Conservation (phyloP, 352 stramenopile species). For the Globisporangium spinosum region DNA sequence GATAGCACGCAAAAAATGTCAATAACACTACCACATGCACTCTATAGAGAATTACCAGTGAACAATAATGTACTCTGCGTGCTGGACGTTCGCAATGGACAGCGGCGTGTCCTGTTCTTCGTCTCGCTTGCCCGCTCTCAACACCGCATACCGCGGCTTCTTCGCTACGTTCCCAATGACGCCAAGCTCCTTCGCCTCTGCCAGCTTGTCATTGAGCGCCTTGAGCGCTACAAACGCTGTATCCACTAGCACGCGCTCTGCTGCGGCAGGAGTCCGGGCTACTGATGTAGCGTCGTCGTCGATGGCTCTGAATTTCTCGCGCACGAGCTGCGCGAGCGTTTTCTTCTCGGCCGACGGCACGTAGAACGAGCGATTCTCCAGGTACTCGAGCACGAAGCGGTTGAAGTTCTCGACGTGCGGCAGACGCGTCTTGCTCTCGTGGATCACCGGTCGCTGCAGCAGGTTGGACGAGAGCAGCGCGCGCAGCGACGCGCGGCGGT, state of each 20-base stretch:
- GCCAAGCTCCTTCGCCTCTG: conserved; percentile 33
- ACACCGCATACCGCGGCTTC: conserved; percentile 1
- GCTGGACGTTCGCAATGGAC: conserved; percentile 30
- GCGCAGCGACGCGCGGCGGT: conserved; percentile 53
- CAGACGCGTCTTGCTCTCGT: conserved; percentile 29
- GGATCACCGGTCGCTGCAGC: conserved; percentile 35
- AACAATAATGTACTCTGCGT: conserved; percentile 35
- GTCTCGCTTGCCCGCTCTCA: conserved; percentile 3
- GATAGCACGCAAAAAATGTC: not conserved
- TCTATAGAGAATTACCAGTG: not conserved
- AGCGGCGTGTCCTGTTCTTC: conserved; percentile 1
- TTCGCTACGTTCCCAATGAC: conserved; percentile 17
- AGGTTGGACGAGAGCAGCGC: conserved; percentile 63
- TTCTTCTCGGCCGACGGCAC: conserved; percentile 38
- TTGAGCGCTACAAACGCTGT: conserved; percentile 62
- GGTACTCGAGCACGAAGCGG: conserved; percentile 43
- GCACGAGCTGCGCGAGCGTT: conserved; percentile 38
- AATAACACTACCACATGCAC: not conserved
- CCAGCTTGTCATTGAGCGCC: conserved; percentile 57
- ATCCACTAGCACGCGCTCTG: conserved; percentile 33
- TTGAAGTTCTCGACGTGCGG: conserved; percentile 66
- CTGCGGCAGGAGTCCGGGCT: not conserved
- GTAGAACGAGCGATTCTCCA: conserved; percentile 62
- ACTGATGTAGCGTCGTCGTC: not conserved
- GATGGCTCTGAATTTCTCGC: conserved; percentile 41